phyloP scores from a whole-genome alignment of 176 grass and related monocot species.

The Panicum miliaceum region DNA sequence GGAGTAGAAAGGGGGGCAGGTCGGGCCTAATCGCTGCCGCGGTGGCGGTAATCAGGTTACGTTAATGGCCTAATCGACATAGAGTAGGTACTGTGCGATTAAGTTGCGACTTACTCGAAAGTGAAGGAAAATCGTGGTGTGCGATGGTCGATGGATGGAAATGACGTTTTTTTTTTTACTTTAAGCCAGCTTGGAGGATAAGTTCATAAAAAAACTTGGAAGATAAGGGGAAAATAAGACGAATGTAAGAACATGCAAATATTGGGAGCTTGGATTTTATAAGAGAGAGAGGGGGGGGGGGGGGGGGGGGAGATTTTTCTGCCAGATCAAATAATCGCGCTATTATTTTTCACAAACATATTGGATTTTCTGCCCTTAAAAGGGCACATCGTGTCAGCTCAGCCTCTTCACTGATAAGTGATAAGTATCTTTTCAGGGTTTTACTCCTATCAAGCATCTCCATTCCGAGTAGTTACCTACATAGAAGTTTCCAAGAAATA shows the following conservation, averaged over 20 bases:
- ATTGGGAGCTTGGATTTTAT: background rate
- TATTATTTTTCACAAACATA: background rate
- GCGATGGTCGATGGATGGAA: background rate
- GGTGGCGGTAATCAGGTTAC: background rate
- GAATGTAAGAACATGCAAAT: no score
- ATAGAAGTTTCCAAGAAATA: no score
- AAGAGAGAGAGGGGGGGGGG: no score
- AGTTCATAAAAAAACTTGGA: no score
- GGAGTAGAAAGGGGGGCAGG: background rate
- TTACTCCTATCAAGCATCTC: background rate
- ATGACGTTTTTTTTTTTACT: no score
- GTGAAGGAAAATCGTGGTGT: background rate
- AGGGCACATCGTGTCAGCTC: no score
- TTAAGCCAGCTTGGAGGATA: no score
- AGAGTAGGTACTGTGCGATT: background rate
- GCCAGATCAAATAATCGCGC: no score
- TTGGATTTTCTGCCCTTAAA: background rate
- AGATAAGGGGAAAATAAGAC: no score
- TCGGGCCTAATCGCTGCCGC: background rate
- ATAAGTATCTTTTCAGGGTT: background rate
- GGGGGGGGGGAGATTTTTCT: no score
- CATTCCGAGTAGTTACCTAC: background rate
- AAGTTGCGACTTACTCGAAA: background rate
- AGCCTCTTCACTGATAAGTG: no score
- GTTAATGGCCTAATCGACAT: background rate